Conservation (phyloP, 2,329 filamentous ascomycete genomes). For the Clarireedia homoeocarpa region DNA sequence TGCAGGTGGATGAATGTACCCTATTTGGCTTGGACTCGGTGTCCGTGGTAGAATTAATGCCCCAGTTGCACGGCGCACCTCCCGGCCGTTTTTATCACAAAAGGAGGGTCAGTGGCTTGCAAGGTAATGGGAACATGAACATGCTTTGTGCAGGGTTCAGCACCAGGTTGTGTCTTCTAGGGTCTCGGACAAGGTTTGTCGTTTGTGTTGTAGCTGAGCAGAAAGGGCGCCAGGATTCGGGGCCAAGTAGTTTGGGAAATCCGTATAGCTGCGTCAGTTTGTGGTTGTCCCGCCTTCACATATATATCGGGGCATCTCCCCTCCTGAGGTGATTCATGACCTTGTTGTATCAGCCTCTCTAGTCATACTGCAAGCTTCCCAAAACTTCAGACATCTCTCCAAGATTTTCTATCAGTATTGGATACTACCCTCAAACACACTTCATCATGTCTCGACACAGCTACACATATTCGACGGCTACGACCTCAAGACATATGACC, state of each 20-base stretch:
- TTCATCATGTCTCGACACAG: slow-evolving; percentile 28
- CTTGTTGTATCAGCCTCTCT: slow-evolving; percentile 15
- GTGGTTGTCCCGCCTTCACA: slow-evolving; percentile 20
- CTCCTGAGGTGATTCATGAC: slow-evolving; percentile 17
- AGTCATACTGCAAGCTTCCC: slow-evolving; percentile 10
- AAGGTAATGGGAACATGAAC: slow-evolving; percentile 1
- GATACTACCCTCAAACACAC: slow-evolving; percentile 4
- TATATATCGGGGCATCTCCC: slow-evolving; percentile 24
- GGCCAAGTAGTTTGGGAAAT: slow-evolving; percentile 17
- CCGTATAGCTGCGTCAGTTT: slow-evolving; percentile 20
- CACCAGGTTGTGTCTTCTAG: slow-evolving; percentile 1
- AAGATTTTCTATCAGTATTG: slow-evolving; percentile 7
- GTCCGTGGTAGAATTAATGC: slow-evolving; percentile 7
- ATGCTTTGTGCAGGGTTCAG: slow-evolving; percentile 9
- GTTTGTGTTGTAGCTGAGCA: slow-evolving; percentile 17
- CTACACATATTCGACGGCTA: slow-evolving; percentile 26
- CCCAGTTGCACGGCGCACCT: slow-evolving; percentile 9
- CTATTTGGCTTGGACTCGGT: slow-evolving; percentile 8
- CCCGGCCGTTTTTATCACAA: slow-evolving; percentile 10
- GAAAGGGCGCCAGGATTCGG: slow-evolving; percentile 17
- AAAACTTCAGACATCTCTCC: slow-evolving; percentile 2
- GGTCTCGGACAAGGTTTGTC: slow-evolving; percentile 8
- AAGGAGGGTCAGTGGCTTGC: slow-evolving; percentile 4
- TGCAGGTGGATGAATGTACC: slow-evolving; percentile 5
- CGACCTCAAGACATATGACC: slow-evolving; percentile 51